Evolutionary conservation across 768 basidiomycete species (phyloP), one percentile per base, ranked within the genome.

Genomic region (Tubosaeta brunneosetosa): DNA sequence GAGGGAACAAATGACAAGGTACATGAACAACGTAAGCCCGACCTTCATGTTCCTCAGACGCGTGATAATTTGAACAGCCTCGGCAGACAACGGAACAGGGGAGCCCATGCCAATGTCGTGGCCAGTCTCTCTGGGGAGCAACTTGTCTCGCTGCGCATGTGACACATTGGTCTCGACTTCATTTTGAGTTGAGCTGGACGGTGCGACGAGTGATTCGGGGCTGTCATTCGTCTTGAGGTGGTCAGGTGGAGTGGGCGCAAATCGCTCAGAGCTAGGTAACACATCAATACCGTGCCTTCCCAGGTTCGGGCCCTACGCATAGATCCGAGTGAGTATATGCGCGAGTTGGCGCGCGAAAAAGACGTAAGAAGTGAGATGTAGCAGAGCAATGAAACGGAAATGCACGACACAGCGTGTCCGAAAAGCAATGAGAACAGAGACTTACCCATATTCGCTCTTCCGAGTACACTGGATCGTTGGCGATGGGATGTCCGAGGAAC

Each of bases 391-490:
- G 10, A 31, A 34, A 52, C 13, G 29, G 13, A 26, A 51, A 25
- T 7, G 17, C 14, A 44, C 6, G 25, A 26, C 25, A 9, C 31
- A 44, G 13, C 5, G 33, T 13, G 9, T 29, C 9, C 29, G 29
- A 29, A 29, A 7, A 31, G 29, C 13, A 49, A 2, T n/a, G 17
- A 19, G 47, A 44, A n/a, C 29, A 9, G 16, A 19, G 19, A 65
- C 72, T 32, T 60, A 84, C 89, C 89, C 89, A 91, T 47, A 90
- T 89, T 37, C 77, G 79, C 32, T 75, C 73, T 53, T 88, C 87
- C 16, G 88, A 86, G 69, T 99, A 99, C 3, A 98, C 79, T 2
- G 94, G 91, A 60, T 98, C 97, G 65, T 99, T 98, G 11, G 91
- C 90, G 56, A 99, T 93, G 0, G 97, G 88, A 64, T 90, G 75